These are phyloP conservation scores for Linnemannia schmuckeri DNA, from an alignment of 192 early-diverging fungal species.

Conservation along the genomic window DNA sequence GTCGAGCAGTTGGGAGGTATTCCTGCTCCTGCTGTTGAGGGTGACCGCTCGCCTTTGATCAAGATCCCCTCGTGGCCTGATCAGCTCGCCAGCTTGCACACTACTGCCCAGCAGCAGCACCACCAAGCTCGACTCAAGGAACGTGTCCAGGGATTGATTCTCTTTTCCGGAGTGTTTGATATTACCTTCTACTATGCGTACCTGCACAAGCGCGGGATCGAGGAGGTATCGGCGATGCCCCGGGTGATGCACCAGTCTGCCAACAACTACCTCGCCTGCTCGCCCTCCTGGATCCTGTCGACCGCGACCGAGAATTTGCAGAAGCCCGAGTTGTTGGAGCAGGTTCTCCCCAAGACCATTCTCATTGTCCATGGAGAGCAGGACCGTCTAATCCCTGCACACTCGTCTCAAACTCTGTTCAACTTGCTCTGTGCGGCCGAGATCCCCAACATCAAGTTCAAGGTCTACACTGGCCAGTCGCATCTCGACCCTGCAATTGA, in stretches of 20 bases:
- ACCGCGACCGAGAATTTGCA: slow-evolving; percentile 30
- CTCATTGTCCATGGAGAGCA: slow-evolving; percentile 52
- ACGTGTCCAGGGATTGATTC: slow-evolving; percentile 43
- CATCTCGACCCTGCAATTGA: slow-evolving; percentile 54
- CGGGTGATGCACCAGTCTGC: slow-evolving; percentile 53
- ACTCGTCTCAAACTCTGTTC: slow-evolving; percentile 45
- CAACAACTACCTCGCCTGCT: slow-evolving; percentile 54
- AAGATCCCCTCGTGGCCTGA: slow-evolving; percentile 43
- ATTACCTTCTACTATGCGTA: slow-evolving; percentile 61
- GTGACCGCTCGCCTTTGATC: slow-evolving; percentile 35
- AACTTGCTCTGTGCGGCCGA: slow-evolving; percentile 45
- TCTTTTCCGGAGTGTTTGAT: slow-evolving; percentile 62
- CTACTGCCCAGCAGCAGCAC: background rate
- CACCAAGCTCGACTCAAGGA: slow-evolving; percentile 24
- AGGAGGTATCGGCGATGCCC: slow-evolving; percentile 57
- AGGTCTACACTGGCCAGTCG: slow-evolving; percentile 47
- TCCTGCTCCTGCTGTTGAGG: slow-evolving; percentile 22
- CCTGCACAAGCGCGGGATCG: slow-evolving; percentile 58
- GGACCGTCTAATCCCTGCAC: slow-evolving; percentile 45
- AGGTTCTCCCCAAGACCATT: slow-evolving; percentile 49
- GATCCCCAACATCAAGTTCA: slow-evolving; percentile 55
- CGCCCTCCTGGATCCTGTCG: slow-evolving; percentile 47
- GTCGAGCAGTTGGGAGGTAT: slow-evolving; percentile 41
- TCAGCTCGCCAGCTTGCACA: slow-evolving; percentile 25
- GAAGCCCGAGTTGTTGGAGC: slow-evolving; percentile 41